These are phyloP conservation scores for Fusarium sp. DNA, from an alignment of 2,329 filamentous ascomycete species.

Conservation along the genomic window DNA sequence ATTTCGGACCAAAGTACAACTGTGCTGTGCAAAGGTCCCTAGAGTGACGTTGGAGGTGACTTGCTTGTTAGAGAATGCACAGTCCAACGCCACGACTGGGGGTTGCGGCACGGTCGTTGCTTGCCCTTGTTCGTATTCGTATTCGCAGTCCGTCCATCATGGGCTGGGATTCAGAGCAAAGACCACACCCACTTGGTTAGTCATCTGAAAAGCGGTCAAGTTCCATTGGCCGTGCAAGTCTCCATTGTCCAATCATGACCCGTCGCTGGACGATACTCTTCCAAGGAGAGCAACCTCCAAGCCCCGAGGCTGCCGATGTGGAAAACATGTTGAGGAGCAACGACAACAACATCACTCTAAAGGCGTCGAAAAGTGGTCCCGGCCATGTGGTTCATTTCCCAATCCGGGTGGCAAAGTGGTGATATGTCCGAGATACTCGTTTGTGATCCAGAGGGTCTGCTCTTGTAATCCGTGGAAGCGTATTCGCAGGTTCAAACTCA, in stretches of 20 bases:
- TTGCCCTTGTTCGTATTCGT: conserved; percentile 39
- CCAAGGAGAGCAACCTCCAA: neutral
- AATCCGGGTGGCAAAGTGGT: neutral
- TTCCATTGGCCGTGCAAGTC: conserved; percentile 17
- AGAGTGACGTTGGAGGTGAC: neutral
- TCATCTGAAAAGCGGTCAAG: conserved; percentile 36
- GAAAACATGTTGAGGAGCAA: conserved; percentile 8
- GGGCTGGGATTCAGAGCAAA: conserved; percentile 3
- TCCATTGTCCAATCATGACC: conserved; percentile 22
- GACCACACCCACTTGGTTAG: conserved; percentile 18
- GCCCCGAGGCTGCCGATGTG: neutral
- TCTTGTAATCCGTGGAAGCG: neutral
- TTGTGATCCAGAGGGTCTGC: neutral
- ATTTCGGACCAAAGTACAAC: neutral
- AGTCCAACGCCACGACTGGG: neutral
- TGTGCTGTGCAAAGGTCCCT: neutral
- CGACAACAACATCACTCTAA: neutral
- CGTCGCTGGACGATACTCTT: neutral
- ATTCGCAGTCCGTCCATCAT: conserved; percentile 12
- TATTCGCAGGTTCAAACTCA: conserved; percentile 12
- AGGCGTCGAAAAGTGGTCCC: neutral
- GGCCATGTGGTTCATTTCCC: neutral
- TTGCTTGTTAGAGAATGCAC: neutral
- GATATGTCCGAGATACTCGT: neutral
- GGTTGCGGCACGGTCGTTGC: neutral